A percentile compares a stretch with the other conserved stretches of the same genome.
phyloP scores from a whole-genome alignment of 306 rosid genomes.

The Vigna reflexopilosa region DNA sequence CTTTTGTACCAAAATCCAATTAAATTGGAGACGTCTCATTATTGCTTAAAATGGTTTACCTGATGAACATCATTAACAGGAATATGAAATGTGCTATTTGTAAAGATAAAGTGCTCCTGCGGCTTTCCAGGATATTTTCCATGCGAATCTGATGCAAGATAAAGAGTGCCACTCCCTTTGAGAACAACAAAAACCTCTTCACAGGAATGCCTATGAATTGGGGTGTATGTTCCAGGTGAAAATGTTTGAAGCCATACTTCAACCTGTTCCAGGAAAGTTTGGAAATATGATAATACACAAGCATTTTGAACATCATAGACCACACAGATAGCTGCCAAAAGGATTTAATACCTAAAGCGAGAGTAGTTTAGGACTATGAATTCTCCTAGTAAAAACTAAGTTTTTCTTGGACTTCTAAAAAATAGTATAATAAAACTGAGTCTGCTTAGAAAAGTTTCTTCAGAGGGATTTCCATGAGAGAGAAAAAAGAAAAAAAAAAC shows the following conservation, averaged over 20 bases:
- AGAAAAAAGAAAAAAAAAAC: no score
- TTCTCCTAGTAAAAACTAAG: background rate
- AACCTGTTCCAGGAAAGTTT: slow-evolving; percentile 56
- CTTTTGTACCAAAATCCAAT: slow-evolving; percentile 31
- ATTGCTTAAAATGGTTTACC: slow-evolving; percentile 52
- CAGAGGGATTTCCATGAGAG: no score
- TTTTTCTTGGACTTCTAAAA: no score
- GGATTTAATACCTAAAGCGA: slow-evolving; percentile 1
- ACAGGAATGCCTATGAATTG: slow-evolving; percentile 93
- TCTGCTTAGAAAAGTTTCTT: no score
- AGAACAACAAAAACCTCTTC: slow-evolving; percentile 91
- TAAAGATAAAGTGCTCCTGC: slow-evolving; percentile 63
- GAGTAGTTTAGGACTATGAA: slow-evolving; percentile 12
- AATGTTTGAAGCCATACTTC: slow-evolving; percentile 97
- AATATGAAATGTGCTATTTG: slow-evolving; percentile 77
- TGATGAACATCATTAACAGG: slow-evolving; percentile 92
- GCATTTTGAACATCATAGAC: slow-evolving; percentile 30
- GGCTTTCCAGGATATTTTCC: slow-evolving; percentile 75
- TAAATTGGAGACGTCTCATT: slow-evolving; percentile 10
- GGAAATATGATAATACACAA: slow-evolving; percentile 23
- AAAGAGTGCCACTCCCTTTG: slow-evolving; percentile 88
- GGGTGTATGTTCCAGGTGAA: slow-evolving; percentile 84
- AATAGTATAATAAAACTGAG: no score
- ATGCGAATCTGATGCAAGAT: slow-evolving; percentile 69
- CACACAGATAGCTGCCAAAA: slow-evolving; percentile 20